phyloP scores from a whole-genome alignment of 225 moss, liverwort and hornwort genomes.

The Anthoceros angustus region DNA sequence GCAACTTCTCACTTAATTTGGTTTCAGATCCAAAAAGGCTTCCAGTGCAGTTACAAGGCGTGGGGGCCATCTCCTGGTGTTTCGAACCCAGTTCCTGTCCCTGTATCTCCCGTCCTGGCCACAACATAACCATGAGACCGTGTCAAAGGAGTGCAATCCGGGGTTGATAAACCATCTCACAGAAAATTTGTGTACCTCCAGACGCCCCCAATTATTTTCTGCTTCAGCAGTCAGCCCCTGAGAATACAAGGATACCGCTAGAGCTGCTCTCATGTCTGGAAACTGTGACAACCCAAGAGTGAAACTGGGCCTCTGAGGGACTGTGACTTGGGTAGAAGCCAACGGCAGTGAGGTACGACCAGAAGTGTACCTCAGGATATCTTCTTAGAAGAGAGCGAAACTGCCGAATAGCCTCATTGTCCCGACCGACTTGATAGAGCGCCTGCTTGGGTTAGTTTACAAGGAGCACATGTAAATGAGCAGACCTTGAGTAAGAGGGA shows the following conservation, averaged over 20 bases:
- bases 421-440: constrained; percentile 88
- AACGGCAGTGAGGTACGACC: not conserved
- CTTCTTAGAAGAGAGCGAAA: constrained; percentile 77
- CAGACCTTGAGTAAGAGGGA: not conserved
- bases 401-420: constrained; percentile 78
- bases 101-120: constrained; percentile 68
- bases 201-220: constrained; percentile 86
- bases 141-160: not conserved
- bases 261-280: constrained; percentile 86
- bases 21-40: constrained; percentile 72
- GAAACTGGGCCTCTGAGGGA: not conserved
- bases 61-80: constrained; percentile 90
- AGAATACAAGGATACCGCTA: constrained; percentile 79
- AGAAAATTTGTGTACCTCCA: constrained; percentile 30
- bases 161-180: not conserved
- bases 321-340: not conserved
- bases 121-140: not conserved
- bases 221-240: constrained; percentile 79
- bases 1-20: not conserved
- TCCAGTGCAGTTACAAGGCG: constrained; percentile 55
- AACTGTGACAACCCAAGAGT: constrained; percentile 42
- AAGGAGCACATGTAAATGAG: constrained; percentile 1
- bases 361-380: constrained; percentile 55
- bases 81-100: constrained; percentile 66
- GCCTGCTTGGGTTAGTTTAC: constrained; percentile 17